Percentiles rank a stretch among this genome's conserved stretches.
Evolutionary conservation across 2,329 filamentous ascomycete genomes (phyloP).

Genomic region (Arthrobotrys sphaeroides): DNA sequence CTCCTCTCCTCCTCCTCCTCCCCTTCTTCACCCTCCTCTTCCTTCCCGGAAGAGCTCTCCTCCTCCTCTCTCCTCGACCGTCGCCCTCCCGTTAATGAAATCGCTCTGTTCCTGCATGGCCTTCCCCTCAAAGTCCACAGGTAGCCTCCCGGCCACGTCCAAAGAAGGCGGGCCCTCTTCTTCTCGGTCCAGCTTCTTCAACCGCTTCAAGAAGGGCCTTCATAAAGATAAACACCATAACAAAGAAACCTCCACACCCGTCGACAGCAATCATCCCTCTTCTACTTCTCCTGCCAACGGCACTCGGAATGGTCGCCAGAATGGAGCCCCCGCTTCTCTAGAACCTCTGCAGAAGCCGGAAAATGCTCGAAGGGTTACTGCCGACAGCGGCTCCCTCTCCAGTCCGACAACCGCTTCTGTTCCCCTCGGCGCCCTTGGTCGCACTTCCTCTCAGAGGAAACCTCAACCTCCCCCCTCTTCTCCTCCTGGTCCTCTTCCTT

Average conservation of each 20-base stretch:
- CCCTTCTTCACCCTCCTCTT: conserved; percentile 23
- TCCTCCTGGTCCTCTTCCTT: not conserved
- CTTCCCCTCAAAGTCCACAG: conserved; percentile 52
- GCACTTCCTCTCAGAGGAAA: conserved; percentile 32
- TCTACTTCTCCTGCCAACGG: not conserved
- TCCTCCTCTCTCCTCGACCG: not conserved
- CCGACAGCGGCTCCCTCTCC: conserved; percentile 19
- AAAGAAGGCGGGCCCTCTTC: conserved; percentile 48
- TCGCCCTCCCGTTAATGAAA: conserved; percentile 33
- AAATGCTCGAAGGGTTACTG: conserved; percentile 40
- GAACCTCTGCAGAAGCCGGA: conserved; percentile 35
- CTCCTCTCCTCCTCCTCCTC: conserved; percentile 12
- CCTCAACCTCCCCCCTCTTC: conserved; percentile 7
- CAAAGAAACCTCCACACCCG: conserved; percentile 24
- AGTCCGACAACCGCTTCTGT: conserved; percentile 43
- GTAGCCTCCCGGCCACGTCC: conserved; percentile 50
- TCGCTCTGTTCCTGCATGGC: conserved; percentile 51
- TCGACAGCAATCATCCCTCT: not conserved
- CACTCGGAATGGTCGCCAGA: not conserved
- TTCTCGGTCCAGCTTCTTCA: conserved; percentile 46
- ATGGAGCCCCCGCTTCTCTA: conserved; percentile 7
- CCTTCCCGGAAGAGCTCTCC: conserved; percentile 21
- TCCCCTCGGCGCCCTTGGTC: conserved; percentile 35
- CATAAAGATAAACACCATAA: conserved; percentile 45
- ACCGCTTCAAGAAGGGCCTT: conserved; percentile 48